Base-by-base conservation (phyloP, 1,284 basidiomycete genomes). In the Ustilago tritici region DNA sequence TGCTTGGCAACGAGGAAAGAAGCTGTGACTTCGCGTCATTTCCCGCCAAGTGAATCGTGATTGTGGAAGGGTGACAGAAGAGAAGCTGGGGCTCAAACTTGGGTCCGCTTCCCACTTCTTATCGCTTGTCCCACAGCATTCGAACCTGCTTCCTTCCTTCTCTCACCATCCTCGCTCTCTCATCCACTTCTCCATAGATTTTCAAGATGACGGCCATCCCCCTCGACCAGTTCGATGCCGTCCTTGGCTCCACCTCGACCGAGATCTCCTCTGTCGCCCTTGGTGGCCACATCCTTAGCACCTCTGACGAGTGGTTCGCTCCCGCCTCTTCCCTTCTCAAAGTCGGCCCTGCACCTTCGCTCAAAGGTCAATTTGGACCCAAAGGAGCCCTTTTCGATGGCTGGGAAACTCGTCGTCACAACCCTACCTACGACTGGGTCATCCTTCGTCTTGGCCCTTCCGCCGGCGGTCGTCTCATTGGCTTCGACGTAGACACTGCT, bases 221-320 rank as follows among this genome's bases (percentile, higher is more conserved):
- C 31, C 62, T 75, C 23, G 71, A 78, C 9, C 63, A 71, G 19
- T 75, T 78, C 54, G 76, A 70, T 54, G 57, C 61, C 43, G 65
- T 73, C 32, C 67, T 80, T n/a, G 78, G 65, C 53, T 61, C 69
- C 32, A 79, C 80, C 23, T 82, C 83, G 6, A 76, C 81, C 78
- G 97, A 99, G 87, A 90, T 98, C 31, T 98, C 96, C 19, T 94
- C 93, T 77, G 91, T 92, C 17, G 91, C 92, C 0, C 88, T 98
- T 14, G 96, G 95, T 31, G 95, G 92, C 12, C 87, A 89, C 64
- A 89, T 98, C 71, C 86, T 93, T 36, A 89, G 90, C 9, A 91
- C 93, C 62, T 97, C 94, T 6, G 96, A 99, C 87, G 95, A 99
- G 78, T 99, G 98, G 89, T 99, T 99, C 83, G 95, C 94, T 11